These are phyloP conservation scores for Hysterium pulicare DNA, from an alignment of 2,329 filamentous ascomycete genomes.

Conservation along the genomic window DNA sequence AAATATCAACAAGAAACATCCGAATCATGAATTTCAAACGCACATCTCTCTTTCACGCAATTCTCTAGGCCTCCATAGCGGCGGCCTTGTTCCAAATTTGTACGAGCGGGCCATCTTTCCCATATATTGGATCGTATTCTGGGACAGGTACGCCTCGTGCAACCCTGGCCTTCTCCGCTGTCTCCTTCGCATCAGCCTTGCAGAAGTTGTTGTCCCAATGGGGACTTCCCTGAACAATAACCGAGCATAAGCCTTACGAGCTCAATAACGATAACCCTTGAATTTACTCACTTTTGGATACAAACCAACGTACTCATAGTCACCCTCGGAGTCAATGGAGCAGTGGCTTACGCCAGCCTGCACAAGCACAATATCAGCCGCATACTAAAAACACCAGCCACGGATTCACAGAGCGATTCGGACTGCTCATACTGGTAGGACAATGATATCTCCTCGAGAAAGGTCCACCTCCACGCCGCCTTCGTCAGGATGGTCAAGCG, in stretches of 20 bases:
- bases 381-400: constrained; percentile 4
- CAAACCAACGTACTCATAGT: constrained; percentile 24
- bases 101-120: constrained; percentile 12
- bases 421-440: constrained; percentile 13
- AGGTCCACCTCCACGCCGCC: constrained; percentile 12
- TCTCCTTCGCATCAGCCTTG: constrained; percentile 15
- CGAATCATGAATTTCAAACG: too few species aligned
- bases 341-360: constrained; percentile 23
- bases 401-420: not conserved
- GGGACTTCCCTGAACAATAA: constrained; percentile 12
- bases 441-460: constrained; percentile 11
- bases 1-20: too few species aligned
- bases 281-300: constrained; percentile 17
- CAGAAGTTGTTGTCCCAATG: constrained; percentile 24
- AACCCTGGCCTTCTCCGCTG: constrained; percentile 12
- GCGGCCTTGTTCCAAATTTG: constrained; percentile 11
- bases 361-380: too few species aligned
- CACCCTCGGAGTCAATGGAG: constrained; percentile 14
- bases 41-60: too few species aligned
- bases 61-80: not conserved
- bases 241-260: constrained; percentile 1
- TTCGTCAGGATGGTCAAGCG: constrained; percentile 9
- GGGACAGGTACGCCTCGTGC: constrained; percentile 11
- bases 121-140: constrained; percentile 10
- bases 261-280: not conserved